Evolutionary conservation across 176 grass and related monocot genomes (phyloP).

Genomic region (Carex scoparia): DNA sequence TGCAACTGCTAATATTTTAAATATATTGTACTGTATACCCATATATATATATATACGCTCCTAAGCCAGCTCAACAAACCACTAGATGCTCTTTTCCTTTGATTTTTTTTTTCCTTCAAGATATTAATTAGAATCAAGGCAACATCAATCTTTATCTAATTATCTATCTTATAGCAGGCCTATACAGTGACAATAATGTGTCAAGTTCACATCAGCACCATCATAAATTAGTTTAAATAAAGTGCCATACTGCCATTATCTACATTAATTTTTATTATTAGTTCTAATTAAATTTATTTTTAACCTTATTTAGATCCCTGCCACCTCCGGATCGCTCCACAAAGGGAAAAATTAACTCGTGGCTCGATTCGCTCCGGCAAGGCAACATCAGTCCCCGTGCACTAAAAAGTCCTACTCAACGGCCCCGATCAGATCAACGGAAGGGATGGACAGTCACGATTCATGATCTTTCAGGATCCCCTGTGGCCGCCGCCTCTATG

Average conservation of each 20-base stretch:
- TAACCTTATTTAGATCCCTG: background rate
- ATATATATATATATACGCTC: background rate
- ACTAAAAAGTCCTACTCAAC: background rate
- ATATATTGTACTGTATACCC: background rate
- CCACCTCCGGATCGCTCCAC: slow-evolving; percentile 1
- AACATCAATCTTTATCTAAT: background rate
- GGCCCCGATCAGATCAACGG: slow-evolving; percentile 47
- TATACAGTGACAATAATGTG: background rate
- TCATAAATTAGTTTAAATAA: background rate
- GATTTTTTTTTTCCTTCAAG: background rate
- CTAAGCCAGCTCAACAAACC: background rate
- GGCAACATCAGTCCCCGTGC: slow-evolving; percentile 30
- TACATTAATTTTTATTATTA: background rate
- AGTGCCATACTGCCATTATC: background rate
- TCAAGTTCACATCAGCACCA: background rate
- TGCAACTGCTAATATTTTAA: background rate
- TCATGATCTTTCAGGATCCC: slow-evolving; percentile 90
- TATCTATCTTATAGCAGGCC: background rate
- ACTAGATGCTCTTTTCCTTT: background rate
- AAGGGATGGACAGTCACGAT: slow-evolving; percentile 98
- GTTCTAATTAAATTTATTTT: background rate
- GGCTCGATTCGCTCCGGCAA: slow-evolving; percentile 46
- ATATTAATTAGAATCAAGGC: background rate
- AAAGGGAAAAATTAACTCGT: slow-evolving; percentile 37
- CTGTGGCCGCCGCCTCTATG: slow-evolving; percentile 87